Conservation (phyloP, 805 yeast genomes). For the Myxozyma neglecta region DNA sequence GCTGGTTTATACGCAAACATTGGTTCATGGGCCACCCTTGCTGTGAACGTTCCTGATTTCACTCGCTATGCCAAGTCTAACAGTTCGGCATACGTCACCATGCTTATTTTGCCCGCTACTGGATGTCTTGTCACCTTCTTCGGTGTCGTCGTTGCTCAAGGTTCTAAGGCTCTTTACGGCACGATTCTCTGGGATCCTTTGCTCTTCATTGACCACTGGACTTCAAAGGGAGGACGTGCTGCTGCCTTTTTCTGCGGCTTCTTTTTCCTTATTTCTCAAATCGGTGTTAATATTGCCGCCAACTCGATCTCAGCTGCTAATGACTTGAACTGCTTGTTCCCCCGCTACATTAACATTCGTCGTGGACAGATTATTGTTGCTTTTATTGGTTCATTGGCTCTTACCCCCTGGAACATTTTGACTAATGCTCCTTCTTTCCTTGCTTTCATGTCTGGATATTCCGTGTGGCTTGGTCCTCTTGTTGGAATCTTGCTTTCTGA, state of each 20-base stretch:
- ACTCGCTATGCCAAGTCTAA: constrained; percentile 49
- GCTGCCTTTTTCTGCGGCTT: constrained; percentile 31
- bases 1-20: constrained; percentile 55
- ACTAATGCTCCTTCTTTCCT: constrained; percentile 44
- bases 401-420: constrained; percentile 47
- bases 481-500: constrained; percentile 46
- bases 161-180: constrained; percentile 24
- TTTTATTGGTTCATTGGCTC: constrained; percentile 39
- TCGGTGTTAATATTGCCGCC: constrained; percentile 65
- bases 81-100: constrained; percentile 12
- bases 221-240: constrained; percentile 31
- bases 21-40: constrained; percentile 42
- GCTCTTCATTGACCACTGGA: constrained; percentile 23
- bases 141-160: constrained; percentile 26
- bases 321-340: constrained; percentile 46
- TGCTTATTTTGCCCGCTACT: constrained; percentile 19
- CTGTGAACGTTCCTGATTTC: constrained; percentile 52
- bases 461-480: constrained; percentile 47
- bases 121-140: constrained; percentile 23
- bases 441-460: constrained; percentile 43
- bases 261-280: constrained; percentile 64
- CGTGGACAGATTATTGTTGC: constrained; percentile 50
- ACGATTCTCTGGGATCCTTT: constrained; percentile 28
- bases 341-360: constrained; percentile 47
- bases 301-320: constrained; percentile 47